phyloP scores from a whole-genome alignment of 2,329 filamentous ascomycete genomes.

The Paraphoma chrysanthemicola region DNA sequence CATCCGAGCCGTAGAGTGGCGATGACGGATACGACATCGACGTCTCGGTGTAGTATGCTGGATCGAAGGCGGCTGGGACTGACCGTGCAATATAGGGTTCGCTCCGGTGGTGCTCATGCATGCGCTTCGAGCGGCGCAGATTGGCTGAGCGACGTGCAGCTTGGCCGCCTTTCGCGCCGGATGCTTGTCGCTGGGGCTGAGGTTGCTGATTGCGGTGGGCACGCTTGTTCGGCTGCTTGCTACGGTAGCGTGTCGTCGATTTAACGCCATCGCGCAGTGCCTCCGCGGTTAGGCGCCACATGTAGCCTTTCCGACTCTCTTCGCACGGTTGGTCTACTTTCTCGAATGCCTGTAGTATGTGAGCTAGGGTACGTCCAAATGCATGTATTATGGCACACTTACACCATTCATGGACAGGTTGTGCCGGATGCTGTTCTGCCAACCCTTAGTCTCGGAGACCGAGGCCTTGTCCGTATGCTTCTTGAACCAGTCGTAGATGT shows the following conservation, averaged over 20 bases:
- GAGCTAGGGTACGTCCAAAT: too few species aligned
- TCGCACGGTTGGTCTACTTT: slow-evolving; percentile 58
- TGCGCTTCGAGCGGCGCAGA: slow-evolving; percentile 27
- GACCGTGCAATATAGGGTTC: slow-evolving; percentile 27
- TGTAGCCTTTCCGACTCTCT: slow-evolving; percentile 70
- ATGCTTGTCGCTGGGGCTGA: slow-evolving; percentile 51
- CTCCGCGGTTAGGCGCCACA: slow-evolving; percentile 78
- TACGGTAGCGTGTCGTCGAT: slow-evolving; percentile 74
- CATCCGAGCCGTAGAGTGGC: slow-evolving; percentile 30
- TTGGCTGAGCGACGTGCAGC: slow-evolving; percentile 45
- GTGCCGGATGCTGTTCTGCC: slow-evolving; percentile 95
- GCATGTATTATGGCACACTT: slow-evolving; percentile 43
- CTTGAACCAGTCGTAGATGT: slow-evolving; percentile 91
- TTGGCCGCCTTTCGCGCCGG: slow-evolving; percentile 55
- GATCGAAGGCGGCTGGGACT: slow-evolving; percentile 20
- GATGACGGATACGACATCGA: slow-evolving; percentile 18
- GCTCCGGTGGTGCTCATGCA: slow-evolving; percentile 25
- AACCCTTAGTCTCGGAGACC: slow-evolving; percentile 66
- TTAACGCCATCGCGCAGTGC: slow-evolving; percentile 76
- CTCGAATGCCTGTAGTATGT: slow-evolving; percentile 58
- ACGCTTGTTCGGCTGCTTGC: slow-evolving; percentile 55
- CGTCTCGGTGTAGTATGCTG: slow-evolving; percentile 9
- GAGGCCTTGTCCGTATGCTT: slow-evolving; percentile 79
- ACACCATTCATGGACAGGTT: slow-evolving; percentile 96
- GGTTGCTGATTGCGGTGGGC: slow-evolving; percentile 32